A percentile compares a stretch with the other conserved stretches of the same genome.
Conservation (phyloP, 345 rosid species). For the Acer negundo region DNA sequence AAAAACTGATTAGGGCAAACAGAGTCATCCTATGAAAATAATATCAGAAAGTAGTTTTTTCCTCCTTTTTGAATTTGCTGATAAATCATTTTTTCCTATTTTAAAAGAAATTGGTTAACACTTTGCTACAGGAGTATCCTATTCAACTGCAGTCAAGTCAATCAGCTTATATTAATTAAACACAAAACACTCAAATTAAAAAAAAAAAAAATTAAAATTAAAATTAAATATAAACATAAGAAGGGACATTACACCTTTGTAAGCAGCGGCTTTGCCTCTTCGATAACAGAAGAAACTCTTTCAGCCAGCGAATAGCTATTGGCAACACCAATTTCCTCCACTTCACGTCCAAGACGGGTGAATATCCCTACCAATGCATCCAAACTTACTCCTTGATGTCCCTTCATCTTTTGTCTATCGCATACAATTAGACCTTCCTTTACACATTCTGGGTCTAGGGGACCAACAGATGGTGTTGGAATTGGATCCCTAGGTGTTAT, state of each 20-base stretch:
- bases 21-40: not conserved
- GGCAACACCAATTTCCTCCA: conserved; percentile 79
- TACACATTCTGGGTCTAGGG: conserved; percentile 72
- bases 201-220: no score
- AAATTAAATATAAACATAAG: not conserved
- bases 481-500: conserved; percentile 88
- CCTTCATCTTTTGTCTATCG: conserved; percentile 87
- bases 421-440: conserved; percentile 89
- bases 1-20: not conserved
- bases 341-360: conserved; percentile 85
- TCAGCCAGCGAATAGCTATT: conserved; percentile 68
- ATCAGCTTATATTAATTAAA: conserved; percentile 1
- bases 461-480: conserved; percentile 79
- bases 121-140: not conserved
- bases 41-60: not conserved
- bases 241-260: conserved; percentile 64
- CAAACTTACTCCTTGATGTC: conserved; percentile 88
- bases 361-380: conserved; percentile 89
- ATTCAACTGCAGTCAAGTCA: not conserved
- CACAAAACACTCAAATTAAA: not conserved
- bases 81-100: not conserved
- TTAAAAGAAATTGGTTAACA: not conserved
- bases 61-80: not conserved
- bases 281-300: conserved; percentile 74
- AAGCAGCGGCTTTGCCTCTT: conserved; percentile 90